Percentiles rank a stretch among this genome's conserved stretches.
phyloP scores from a whole-genome alignment of 2,329 filamentous ascomycete genomes.

The Neonectria faginata region DNA sequence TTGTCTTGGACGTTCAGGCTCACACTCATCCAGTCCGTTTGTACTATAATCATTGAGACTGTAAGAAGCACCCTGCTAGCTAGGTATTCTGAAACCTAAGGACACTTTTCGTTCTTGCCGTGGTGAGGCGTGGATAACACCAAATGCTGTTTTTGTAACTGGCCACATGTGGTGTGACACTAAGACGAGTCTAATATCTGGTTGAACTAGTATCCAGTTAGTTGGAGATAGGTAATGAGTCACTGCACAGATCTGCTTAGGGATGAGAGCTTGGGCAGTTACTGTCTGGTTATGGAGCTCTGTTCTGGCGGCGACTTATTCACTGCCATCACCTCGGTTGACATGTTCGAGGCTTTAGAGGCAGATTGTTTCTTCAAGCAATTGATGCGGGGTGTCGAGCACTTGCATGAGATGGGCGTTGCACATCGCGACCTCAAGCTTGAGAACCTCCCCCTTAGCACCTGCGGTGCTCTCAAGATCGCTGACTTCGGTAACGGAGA shows the following conservation, averaged over 20 bases:
- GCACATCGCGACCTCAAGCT: constrained; percentile 63
- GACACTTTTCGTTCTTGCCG: too few species aligned
- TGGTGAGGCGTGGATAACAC: too few species aligned
- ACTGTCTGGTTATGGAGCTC: constrained; percentile 99
- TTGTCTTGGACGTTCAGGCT: neutral
- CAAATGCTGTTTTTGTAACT: too few species aligned
- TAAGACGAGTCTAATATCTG: too few species aligned
- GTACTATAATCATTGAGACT: too few species aligned
- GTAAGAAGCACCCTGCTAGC: too few species aligned
- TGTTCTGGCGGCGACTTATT: constrained; percentile 97
- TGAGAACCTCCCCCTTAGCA: constrained; percentile 94
- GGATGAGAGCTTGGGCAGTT: constrained; percentile 96
- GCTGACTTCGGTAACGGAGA: constrained; percentile 99
- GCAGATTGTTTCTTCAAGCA: constrained; percentile 99
- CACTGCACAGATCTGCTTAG: constrained; percentile 95
- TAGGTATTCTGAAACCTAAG: too few species aligned
- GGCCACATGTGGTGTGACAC: too few species aligned
- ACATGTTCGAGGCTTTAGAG: constrained; percentile 90
- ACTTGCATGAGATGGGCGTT: constrained; percentile 99
- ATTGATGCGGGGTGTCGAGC: constrained; percentile 98
- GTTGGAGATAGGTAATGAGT: too few species aligned
- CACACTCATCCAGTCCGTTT: too few species aligned
- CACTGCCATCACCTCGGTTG: constrained; percentile 88
- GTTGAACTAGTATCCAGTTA: too few species aligned
- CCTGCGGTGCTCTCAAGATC: constrained; percentile 92